These are phyloP conservation scores for Apiospora hydei DNA, from an alignment of 2,329 filamentous ascomycete species.

Conservation along the genomic window DNA sequence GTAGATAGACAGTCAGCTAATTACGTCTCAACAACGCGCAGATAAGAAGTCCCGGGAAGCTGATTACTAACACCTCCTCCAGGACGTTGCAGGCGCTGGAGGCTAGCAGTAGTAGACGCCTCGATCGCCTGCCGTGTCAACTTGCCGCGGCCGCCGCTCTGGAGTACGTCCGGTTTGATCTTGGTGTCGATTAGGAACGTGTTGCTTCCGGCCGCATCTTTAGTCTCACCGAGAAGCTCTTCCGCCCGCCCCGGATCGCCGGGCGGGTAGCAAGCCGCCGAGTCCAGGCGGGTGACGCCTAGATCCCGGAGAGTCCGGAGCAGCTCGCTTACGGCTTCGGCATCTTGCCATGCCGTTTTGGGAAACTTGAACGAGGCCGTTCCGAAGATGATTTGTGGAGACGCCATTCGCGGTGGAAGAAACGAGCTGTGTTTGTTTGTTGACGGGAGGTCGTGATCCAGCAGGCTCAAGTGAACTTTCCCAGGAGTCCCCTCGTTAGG, in stretches of 20 bases:
- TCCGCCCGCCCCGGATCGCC: constrained; percentile 42
- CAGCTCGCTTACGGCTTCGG: constrained; percentile 30
- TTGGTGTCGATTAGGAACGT: constrained; percentile 46
- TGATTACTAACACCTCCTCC: constrained; percentile 23
- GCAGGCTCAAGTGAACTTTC: too few relatives aligned
- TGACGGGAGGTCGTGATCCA: too few relatives aligned
- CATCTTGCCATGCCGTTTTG: constrained; percentile 37
- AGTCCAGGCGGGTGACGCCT: constrained; percentile 33
- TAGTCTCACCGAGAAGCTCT: constrained; percentile 40
- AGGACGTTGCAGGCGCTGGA: constrained; percentile 36
- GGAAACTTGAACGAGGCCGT: constrained; percentile 39
- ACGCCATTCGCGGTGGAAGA: constrained; percentile 28
- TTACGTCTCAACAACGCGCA: background rate
- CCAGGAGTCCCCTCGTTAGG: too few relatives aligned
- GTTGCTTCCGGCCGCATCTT: background rate
- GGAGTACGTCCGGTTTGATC: constrained; percentile 38
- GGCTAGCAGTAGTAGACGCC: constrained; percentile 39
- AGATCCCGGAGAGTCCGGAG: constrained; percentile 32
- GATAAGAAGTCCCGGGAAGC: background rate
- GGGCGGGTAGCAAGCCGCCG: constrained; percentile 45
- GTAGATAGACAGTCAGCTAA: background rate
- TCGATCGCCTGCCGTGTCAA: constrained; percentile 36
- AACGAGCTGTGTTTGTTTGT: background rate
- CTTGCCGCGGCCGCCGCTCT: constrained; percentile 41
- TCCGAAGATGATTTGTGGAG: constrained; percentile 40